Evolutionary conservation across 2,329 filamentous ascomycete species (phyloP).

Genomic region (Berkeleyomyces basicola): DNA sequence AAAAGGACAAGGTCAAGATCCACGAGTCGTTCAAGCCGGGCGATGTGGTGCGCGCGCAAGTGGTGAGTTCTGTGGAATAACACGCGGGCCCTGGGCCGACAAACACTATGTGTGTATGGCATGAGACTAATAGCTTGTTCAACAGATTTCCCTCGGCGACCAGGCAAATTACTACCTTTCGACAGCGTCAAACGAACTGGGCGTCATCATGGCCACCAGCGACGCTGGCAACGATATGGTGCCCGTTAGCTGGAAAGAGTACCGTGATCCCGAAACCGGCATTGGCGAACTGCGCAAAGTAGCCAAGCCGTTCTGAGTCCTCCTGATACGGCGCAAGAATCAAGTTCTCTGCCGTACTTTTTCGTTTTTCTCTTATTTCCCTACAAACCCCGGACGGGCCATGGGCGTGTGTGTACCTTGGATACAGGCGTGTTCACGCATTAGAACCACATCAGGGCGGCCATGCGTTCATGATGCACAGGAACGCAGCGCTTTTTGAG

Average conservation of each 20-base stretch:
- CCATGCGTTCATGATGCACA: not conserved
- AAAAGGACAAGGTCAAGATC: conserved; percentile 88
- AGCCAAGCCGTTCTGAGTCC: conserved; percentile 65
- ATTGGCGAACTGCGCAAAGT: conserved; percentile 71
- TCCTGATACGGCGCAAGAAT: too few species aligned
- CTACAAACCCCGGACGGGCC: too few species aligned
- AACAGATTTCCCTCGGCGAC: conserved; percentile 71
- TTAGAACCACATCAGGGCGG: too few species aligned
- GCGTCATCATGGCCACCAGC: conserved; percentile 83
- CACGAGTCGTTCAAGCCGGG: conserved; percentile 84
- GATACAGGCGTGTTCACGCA: too few species aligned
- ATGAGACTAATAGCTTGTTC: not conserved
- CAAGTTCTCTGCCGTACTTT: too few species aligned
- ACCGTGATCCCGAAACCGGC: conserved; percentile 67
- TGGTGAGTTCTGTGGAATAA: conserved; percentile 38
- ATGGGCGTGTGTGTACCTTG: too few species aligned
- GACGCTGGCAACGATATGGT: conserved; percentile 82
- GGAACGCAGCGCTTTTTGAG: not conserved
- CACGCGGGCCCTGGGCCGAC: too few species aligned
- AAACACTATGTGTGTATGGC: not conserved
- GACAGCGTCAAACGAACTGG: conserved; percentile 78
- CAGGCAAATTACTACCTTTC: conserved; percentile 92
- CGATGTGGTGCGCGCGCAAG: conserved; percentile 73
- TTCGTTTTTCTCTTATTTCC: too few species aligned
- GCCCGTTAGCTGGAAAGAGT: conserved; percentile 90